phyloP scores from a whole-genome alignment of 495 filamentous ascomycete genomes.

The Hyaloscypha bicolor region DNA sequence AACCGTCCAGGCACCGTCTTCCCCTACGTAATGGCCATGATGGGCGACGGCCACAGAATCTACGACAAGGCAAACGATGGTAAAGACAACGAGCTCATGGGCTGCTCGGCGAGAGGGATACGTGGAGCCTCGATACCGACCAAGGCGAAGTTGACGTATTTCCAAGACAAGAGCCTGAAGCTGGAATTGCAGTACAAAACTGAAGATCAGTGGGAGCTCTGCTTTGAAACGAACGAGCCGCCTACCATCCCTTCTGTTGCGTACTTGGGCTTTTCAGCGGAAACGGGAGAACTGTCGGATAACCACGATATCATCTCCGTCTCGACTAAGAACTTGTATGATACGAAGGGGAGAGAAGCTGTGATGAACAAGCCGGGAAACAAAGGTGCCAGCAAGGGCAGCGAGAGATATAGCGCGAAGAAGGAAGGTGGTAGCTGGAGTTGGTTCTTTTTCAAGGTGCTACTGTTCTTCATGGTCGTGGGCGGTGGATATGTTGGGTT shows the following conservation, averaged over 20 bases:
- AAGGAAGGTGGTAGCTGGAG: constrained; percentile 69
- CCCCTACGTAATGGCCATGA: constrained; percentile 98
- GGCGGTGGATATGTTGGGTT: constrained; percentile 81
- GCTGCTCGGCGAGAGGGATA: constrained; percentile 93
- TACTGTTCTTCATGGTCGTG: constrained; percentile 71
- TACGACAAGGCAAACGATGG: constrained; percentile 97
- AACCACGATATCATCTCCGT: constrained; percentile 97
- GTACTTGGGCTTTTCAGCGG: constrained; percentile 93
- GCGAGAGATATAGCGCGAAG: constrained; percentile 41
- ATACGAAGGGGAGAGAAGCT: constrained; percentile 42
- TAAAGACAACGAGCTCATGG: constrained; percentile 88
- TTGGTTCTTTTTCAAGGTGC: constrained; percentile 88
- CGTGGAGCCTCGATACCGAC: constrained; percentile 77
- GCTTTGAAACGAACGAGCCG: constrained; percentile 75
- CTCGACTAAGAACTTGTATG: constrained; percentile 86
- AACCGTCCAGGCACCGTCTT: constrained; percentile 94
- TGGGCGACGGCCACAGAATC: constrained; percentile 82
- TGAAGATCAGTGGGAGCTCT: constrained; percentile 84
- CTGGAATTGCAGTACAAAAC: constrained; percentile 93
- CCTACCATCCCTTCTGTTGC: constrained; percentile 85
- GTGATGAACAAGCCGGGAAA: constrained; percentile 13
- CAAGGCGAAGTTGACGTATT: constrained; percentile 88
- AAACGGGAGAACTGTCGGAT: constrained; percentile 95
- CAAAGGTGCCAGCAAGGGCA: constrained; percentile 35
- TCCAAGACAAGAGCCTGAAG: constrained; percentile 90